phyloP scores from a whole-genome alignment of 257 asterid species.

The Solanum bulbocastanum region DNA sequence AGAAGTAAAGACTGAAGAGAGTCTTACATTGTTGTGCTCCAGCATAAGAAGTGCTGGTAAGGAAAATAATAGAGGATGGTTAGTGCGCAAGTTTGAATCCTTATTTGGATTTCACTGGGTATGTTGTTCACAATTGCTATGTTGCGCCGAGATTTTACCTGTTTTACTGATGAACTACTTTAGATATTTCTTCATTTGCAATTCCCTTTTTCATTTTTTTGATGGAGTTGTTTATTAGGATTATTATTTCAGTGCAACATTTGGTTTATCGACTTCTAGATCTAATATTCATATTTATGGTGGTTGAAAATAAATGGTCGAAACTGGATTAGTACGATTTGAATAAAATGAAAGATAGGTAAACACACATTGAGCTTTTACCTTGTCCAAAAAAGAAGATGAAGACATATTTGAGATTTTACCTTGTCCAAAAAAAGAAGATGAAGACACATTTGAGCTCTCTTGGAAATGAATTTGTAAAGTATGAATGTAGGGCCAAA shows the following conservation, averaged over 20 bases:
- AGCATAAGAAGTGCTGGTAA: not conserved
- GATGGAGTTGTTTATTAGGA: not conserved
- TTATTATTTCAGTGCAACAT: not conserved
- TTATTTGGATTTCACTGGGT: not conserved
- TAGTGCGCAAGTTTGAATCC: not conserved
- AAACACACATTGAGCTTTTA: not conserved
- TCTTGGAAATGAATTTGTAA: not conserved
- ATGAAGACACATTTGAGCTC: not conserved
- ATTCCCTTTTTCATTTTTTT: not conserved
- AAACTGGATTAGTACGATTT: not conserved
- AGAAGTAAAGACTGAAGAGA: not conserved
- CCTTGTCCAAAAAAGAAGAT: not conserved
- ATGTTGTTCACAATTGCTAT: not conserved
- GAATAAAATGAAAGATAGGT: not conserved
- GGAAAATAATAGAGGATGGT: not conserved
- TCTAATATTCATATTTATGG: not conserved
- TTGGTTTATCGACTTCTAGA: not conserved
- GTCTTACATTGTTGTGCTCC: not conserved
- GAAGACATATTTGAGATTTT: not conserved
- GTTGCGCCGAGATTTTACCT: not conserved
- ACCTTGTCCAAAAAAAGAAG: not conserved
- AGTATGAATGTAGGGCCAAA: not conserved
- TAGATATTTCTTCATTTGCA: not conserved
- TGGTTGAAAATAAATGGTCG: not conserved
- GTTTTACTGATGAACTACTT: not conserved